Percentiles rank a stretch among this genome's conserved stretches.
phyloP scores from a whole-genome alignment of 768 basidiomycete species.

The Mrakia blollopis region DNA sequence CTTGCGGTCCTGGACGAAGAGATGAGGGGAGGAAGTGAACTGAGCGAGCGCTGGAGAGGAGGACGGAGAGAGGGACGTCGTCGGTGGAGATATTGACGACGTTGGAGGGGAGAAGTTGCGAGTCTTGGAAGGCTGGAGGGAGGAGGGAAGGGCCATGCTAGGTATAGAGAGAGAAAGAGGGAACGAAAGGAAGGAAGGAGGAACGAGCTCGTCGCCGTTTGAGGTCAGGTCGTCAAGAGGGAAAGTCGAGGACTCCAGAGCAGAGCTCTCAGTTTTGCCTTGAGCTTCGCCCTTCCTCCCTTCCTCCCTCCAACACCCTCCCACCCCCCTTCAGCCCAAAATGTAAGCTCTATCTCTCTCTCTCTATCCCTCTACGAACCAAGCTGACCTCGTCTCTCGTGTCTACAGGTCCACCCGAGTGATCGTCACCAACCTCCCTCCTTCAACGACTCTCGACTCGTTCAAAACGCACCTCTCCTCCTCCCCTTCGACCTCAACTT shows the following conservation, averaged over 20 bases:
- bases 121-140: not conserved
- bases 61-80: not conserved
- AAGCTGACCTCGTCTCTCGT: not conserved
- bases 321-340: not conserved
- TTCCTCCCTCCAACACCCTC: not conserved
- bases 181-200: not conserved
- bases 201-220: not conserved
- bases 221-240: not conserved
- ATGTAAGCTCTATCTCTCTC: not conserved
- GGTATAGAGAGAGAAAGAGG: not conserved
- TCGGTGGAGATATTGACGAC: not conserved
- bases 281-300: not conserved
- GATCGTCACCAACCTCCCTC: slow-evolving; percentile 73
- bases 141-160: not conserved
- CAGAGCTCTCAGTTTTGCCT: not conserved
- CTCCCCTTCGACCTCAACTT: slow-evolving; percentile 21
- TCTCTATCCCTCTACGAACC: not conserved
- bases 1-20: not conserved
- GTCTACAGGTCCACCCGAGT: slow-evolving; percentile 52
- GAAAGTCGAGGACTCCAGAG: not conserved
- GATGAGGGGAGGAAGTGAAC: not conserved
- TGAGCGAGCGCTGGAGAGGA: not conserved
- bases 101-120: not conserved
- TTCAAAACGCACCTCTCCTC: slow-evolving; percentile 27
- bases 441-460: slow-evolving; percentile 55